Base-by-base conservation (phyloP, 176 grass and related monocot genomes). In the Oryza punctata region DNA sequence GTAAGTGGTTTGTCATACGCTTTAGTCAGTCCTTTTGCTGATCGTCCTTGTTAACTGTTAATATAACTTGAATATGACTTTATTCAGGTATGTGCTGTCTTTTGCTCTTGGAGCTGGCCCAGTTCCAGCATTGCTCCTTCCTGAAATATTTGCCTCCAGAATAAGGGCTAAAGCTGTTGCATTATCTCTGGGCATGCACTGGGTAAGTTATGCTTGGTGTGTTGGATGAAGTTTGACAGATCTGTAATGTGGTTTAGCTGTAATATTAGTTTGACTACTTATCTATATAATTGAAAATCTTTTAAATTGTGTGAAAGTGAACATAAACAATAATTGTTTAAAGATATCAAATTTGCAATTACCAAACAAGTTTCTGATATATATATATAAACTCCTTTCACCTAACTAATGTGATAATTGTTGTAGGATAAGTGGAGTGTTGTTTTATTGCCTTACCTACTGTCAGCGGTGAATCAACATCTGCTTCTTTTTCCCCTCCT, bases 111-210 rank as follows among this genome's bases (percentile, higher is more conserved):
- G 97, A 82, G 97, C 97, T 72, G 97, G 97, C 57, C 97, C 97
- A 69, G 93, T 99, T 61, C 96, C 97, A 68, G 97, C 97, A 30
- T 90, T 99, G 69, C 93, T 99, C 54, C 97, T 99, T 81, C 97
- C 97, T 68, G 97, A 99, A 87, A 94, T 96, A 85, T 99, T 99
- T 78, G 93, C 97, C 33, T 99, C 97, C 50, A 96, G 97, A 90
- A 99, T 99, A 70, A 96, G 97, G 91, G 97, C 96, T 45, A 99
- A 99, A 86, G 97, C 97, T 52, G 97, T 99, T 2, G 91, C 97
- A 28, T 91, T 99, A 74, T 99, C 97, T 86, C 81, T 96, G 21
- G 93, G 97, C 64, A 99, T 99, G 97, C 97, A 99, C 76, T 99
- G 97, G 97, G 97, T 99, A 91, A 86, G 84, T 92, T 64, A 83